These are phyloP conservation scores for Intubia oerlemansii DNA, from an alignment of 2,329 filamentous ascomycete species.

Conservation along the genomic window DNA sequence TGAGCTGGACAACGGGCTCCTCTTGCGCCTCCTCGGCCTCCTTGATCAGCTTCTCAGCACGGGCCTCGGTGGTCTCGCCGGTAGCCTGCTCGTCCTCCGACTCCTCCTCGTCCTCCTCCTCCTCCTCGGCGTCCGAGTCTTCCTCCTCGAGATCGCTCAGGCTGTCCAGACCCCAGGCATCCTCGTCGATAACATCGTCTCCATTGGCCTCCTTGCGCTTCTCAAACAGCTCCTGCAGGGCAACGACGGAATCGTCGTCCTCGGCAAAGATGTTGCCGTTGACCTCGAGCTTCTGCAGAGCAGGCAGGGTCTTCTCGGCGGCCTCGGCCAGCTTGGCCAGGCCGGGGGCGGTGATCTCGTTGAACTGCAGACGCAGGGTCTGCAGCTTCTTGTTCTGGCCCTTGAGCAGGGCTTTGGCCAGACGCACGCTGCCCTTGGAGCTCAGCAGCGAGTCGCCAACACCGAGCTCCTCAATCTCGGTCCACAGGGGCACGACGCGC, in stretches of 20 bases:
- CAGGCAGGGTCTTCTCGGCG: slow-evolving; percentile 45
- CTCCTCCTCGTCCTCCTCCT: slow-evolving; percentile 45
- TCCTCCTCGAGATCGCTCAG: slow-evolving; percentile 71
- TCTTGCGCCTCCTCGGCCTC: slow-evolving; percentile 53
- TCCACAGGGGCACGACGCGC: slow-evolving; percentile 53
- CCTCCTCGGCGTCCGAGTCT: slow-evolving; percentile 48
- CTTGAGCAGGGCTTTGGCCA: slow-evolving; percentile 51
- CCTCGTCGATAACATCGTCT: slow-evolving; percentile 47
- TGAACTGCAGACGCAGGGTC: slow-evolving; percentile 71
- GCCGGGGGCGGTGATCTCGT: slow-evolving; percentile 68
- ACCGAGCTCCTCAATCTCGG: slow-evolving; percentile 58
- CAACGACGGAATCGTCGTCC: slow-evolving; percentile 52
- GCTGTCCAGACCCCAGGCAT: slow-evolving; percentile 69
- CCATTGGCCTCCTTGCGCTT: slow-evolving; percentile 55
- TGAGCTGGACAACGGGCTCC: slow-evolving; percentile 46
- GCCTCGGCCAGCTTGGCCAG: slow-evolving; percentile 51
- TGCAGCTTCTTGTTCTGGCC: slow-evolving; percentile 65
- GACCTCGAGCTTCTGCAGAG: slow-evolving; percentile 67
- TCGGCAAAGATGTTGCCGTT: slow-evolving; percentile 93
- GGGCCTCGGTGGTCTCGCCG: slow-evolving; percentile 31
- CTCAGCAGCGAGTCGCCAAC: slow-evolving; percentile 76
- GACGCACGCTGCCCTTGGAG: slow-evolving; percentile 50
- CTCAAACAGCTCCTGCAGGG: slow-evolving; percentile 50
- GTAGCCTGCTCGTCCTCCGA: slow-evolving; percentile 38
- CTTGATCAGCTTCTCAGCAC: slow-evolving; percentile 46